These are phyloP conservation scores for Pseudogymnoascus sp. DNA, from an alignment of 2,329 filamentous ascomycete genomes.

Conservation along the genomic window DNA sequence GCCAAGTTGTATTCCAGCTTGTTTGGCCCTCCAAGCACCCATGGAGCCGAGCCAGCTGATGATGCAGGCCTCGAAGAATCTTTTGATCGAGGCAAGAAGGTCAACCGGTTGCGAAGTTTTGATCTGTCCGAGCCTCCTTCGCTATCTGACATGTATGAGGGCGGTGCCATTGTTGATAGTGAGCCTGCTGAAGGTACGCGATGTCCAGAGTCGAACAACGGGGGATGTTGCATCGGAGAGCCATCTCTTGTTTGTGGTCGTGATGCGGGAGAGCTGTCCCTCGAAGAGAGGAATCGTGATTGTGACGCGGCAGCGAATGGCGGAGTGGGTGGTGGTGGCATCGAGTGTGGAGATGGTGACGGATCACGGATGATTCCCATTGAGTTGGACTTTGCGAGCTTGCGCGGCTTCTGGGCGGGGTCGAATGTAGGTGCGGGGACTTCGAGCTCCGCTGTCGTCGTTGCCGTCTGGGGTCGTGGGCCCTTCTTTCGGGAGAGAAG, in stretches of 20 bases:
- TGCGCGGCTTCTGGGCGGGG: not conserved
- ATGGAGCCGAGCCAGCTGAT: slow-evolving; percentile 30
- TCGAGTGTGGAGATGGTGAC: not conserved
- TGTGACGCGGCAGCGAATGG: not conserved
- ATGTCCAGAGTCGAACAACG: not conserved
- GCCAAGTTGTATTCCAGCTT: slow-evolving; percentile 48
- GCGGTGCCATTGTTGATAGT: not conserved
- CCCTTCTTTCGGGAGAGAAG: not conserved
- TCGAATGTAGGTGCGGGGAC: not conserved
- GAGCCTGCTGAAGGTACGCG: not conserved
- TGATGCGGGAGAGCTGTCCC: not conserved
- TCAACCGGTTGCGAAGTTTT: not conserved
- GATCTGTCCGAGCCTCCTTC: not conserved
- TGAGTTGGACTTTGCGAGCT: slow-evolving; percentile 5
- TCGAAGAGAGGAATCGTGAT: not conserved
- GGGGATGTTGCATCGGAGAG: not conserved
- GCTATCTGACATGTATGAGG: not conserved
- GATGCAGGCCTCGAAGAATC: slow-evolving; percentile 16
- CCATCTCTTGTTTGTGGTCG: slow-evolving; percentile 2
- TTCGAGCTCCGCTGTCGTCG: not conserved
- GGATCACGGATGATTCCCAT: not conserved
- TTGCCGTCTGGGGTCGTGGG: not conserved
- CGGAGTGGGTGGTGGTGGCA: not conserved
- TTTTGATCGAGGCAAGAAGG: slow-evolving; percentile 7
- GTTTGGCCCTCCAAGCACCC: slow-evolving; percentile 46